Percentiles rank a stretch among this genome's conserved stretches.
phyloP scores from a whole-genome alignment of 257 asterid genomes.

The Solanum clarkiae region DNA sequence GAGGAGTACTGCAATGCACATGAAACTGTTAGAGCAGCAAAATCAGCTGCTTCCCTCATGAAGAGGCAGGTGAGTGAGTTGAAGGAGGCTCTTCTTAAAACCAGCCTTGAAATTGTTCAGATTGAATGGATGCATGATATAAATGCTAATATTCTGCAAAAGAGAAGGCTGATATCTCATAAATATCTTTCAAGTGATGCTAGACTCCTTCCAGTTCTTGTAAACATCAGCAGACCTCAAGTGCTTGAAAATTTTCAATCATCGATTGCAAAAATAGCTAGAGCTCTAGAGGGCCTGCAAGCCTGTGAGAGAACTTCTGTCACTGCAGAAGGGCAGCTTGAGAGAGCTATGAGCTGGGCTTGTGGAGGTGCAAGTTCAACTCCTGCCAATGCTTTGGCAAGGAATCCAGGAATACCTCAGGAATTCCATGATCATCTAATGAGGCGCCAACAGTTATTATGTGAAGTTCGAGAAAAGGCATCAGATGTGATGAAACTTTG shows the following conservation, averaged over 20 bases:
- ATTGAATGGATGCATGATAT: slow-evolving; percentile 88
- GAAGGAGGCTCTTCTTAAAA: slow-evolving; percentile 64
- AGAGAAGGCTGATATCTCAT: slow-evolving; percentile 40
- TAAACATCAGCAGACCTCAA: slow-evolving; percentile 62
- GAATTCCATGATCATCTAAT: slow-evolving; percentile 82
- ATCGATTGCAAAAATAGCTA: slow-evolving; percentile 59
- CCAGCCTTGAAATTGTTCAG: slow-evolving; percentile 73
- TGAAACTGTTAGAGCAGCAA: slow-evolving; percentile 84
- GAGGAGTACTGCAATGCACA: slow-evolving; percentile 86
- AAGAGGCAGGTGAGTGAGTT: slow-evolving; percentile 68
- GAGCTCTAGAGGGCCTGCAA: slow-evolving; percentile 67
- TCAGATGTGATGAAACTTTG: slow-evolving; percentile 73
- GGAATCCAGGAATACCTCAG: slow-evolving; percentile 76
- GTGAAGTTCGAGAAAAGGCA: slow-evolving; percentile 71
- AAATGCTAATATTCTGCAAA: slow-evolving; percentile 47
- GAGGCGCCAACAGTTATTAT: slow-evolving; percentile 52
- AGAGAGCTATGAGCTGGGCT: slow-evolving; percentile 99
- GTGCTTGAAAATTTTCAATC: slow-evolving; percentile 64
- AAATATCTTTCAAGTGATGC: slow-evolving; percentile 48
- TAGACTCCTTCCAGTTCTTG: slow-evolving; percentile 45
- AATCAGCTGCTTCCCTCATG: slow-evolving; percentile 71
- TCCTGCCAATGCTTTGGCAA: slow-evolving; percentile 33
- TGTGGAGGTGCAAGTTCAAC: slow-evolving; percentile 83
- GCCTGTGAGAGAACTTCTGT: slow-evolving; percentile 73
- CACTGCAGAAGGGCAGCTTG: slow-evolving; percentile 93